Conservation (phyloP, 257 asterid species). For the Nicotiana attenuata region DNA sequence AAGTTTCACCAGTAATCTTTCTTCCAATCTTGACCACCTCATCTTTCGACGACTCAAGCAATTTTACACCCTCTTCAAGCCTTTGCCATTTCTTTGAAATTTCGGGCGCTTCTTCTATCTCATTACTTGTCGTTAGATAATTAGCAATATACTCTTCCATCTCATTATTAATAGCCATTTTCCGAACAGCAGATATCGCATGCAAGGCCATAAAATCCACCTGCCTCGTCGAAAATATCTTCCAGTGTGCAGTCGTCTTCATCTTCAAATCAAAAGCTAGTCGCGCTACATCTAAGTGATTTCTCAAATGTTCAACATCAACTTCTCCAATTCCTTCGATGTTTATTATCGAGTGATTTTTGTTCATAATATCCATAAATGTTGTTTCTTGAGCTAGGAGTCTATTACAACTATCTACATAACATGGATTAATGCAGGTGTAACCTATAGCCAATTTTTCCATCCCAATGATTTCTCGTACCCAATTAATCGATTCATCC, state of each 20-base stretch:
- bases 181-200: conserved; percentile 5
- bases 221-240: conserved; percentile 19
- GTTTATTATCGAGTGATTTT: background rate
- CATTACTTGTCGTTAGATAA: conserved; percentile 6
- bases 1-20: too few species aligned
- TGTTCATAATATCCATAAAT: conserved; percentile 1
- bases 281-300: background rate
- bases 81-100: conserved; percentile 13
- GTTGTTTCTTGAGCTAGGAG: conserved; percentile 1
- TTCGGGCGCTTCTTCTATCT: conserved; percentile 13
- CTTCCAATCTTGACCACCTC: background rate
- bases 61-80: conserved; percentile 5
- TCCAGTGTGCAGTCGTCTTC: conserved; percentile 30
- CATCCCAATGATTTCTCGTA: conserved; percentile 11
- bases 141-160: conserved; percentile 19
- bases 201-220: conserved; percentile 30
- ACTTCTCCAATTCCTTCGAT: conserved; percentile 23
- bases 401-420: background rate
- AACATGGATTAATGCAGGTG: conserved; percentile 16
- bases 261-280: conserved; percentile 31
- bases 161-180: conserved; percentile 17
- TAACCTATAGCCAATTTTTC: conserved; percentile 11
- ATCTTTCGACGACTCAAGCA: conserved; percentile 19
- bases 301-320: conserved; percentile 12
- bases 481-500: conserved; percentile 25